Percentiles rank a stretch among this genome's conserved stretches.
These are phyloP conservation scores for Talaromyces albobiverticillius DNA, from an alignment of 2,329 filamentous ascomycete genomes.

Conservation along the genomic window DNA sequence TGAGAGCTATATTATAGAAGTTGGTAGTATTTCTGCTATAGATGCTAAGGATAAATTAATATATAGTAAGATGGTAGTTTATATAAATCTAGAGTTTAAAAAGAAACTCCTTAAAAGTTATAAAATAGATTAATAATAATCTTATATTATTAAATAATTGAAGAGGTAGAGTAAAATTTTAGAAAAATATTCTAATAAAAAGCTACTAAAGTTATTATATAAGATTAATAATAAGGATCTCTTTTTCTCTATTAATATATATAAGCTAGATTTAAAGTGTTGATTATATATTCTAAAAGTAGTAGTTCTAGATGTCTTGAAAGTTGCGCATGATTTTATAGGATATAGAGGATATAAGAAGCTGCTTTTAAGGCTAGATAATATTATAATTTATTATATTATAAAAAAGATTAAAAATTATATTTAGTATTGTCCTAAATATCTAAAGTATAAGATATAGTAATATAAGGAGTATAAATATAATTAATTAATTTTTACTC, in stretches of 20 bases:
- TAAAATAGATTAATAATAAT: too few relatives aligned
- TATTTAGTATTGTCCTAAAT: background rate
- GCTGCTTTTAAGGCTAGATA: background rate
- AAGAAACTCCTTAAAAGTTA: too few relatives aligned
- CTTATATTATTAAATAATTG: too few relatives aligned
- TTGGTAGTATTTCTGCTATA: too few relatives aligned
- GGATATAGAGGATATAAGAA: background rate
- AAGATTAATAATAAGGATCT: background rate
- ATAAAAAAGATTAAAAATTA: background rate
- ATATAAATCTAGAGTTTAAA: too few relatives aligned
- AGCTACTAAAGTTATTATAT: background rate
- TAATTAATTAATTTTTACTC: background rate
- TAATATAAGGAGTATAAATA: background rate
- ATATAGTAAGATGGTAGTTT: background rate
- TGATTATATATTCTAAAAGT: background rate
- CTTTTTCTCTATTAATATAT: background rate
- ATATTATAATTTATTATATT: background rate
- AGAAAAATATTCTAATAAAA: too few relatives aligned
- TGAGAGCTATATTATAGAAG: background rate
- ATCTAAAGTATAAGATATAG: background rate
- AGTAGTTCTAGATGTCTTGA: background rate
- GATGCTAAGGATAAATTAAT: background rate
- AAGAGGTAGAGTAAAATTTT: too few relatives aligned
- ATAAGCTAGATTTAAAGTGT: background rate
- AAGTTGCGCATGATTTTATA: background rate